Evolutionary conservation across 2,329 filamentous ascomycete species (phyloP).

Genomic region (Neonectria ditissima): DNA sequence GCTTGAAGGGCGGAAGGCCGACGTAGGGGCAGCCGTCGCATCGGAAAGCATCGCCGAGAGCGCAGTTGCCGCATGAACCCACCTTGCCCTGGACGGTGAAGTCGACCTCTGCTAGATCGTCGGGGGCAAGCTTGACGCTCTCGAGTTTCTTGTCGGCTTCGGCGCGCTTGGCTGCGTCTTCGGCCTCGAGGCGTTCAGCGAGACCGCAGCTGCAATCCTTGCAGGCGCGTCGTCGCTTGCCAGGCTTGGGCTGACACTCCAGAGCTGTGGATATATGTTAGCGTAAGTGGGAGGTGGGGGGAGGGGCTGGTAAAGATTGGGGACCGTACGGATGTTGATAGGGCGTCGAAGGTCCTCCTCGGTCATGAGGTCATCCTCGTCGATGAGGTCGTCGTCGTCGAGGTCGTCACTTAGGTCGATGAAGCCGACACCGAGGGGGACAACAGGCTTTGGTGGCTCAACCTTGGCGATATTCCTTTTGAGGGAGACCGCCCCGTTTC

Average conservation of each 20-base stretch:
- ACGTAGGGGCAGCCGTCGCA: conserved; percentile 84
- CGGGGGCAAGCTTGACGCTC: conserved; percentile 76
- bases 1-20: conserved; percentile 94
- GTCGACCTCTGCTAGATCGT: conserved; percentile 88
- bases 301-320: conserved; percentile 9
- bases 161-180: conserved; percentile 80
- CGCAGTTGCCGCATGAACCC: conserved; percentile 93
- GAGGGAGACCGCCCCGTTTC: conserved; percentile 43
- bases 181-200: conserved; percentile 84
- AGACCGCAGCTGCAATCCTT: conserved; percentile 98
- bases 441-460: conserved; percentile 57
- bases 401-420: conserved; percentile 75
- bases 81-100: conserved; percentile 98
- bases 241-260: conserved; percentile 87
- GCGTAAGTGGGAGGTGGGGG: neutral
- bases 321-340: conserved; percentile 79
- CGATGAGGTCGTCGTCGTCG: conserved; percentile 86
- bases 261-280: conserved; percentile 64
- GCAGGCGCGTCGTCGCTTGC: conserved; percentile 91
- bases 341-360: conserved; percentile 85
- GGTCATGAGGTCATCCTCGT: conserved; percentile 88
- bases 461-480: conserved; percentile 50
- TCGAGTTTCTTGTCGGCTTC: conserved; percentile 74
- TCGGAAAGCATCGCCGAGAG: conserved; percentile 89
- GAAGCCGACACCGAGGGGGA: conserved; percentile 72